A percentile compares a stretch with the other conserved stretches of the same genome.
These are phyloP conservation scores for Anaeramoeba ignava DNA, from an alignment of 78 protist species.

Conservation along the genomic window DNA sequence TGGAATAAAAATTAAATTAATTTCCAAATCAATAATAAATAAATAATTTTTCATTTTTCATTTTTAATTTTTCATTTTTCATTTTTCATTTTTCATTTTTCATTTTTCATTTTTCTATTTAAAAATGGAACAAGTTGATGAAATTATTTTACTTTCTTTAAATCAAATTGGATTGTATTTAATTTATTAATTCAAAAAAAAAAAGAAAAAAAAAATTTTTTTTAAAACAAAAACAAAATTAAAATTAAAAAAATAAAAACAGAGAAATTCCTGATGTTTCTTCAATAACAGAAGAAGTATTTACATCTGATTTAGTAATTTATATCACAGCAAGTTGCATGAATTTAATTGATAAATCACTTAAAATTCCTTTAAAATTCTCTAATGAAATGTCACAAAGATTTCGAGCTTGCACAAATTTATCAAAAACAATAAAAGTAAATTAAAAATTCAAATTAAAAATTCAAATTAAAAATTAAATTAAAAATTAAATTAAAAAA, in stretches of 20 bases:
- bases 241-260: background rate
- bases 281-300: background rate
- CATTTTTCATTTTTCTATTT: too few relatives aligned
- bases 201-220: too few relatives aligned
- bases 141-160: too few relatives aligned
- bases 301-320: background rate
- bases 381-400: background rate
- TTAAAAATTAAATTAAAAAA: background rate
- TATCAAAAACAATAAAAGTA: background rate
- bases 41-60: too few relatives aligned
- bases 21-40: too few relatives aligned
- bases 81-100: too few relatives aligned
- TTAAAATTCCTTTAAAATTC: background rate
- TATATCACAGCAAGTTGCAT: background rate
- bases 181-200: too few relatives aligned
- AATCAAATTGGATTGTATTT: too few relatives aligned
- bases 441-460: background rate
- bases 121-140: too few relatives aligned
- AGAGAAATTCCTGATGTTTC: background rate
- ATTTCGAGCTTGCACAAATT: background rate
- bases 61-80: too few relatives aligned
- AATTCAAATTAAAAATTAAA: background rate
- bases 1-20: too few relatives aligned
- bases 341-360: background rate
- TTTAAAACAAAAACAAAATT: too few relatives aligned